Base-by-base conservation (phyloP, 192 early-diverging fungal genomes). In the Chytriomyces confervae region DNA sequence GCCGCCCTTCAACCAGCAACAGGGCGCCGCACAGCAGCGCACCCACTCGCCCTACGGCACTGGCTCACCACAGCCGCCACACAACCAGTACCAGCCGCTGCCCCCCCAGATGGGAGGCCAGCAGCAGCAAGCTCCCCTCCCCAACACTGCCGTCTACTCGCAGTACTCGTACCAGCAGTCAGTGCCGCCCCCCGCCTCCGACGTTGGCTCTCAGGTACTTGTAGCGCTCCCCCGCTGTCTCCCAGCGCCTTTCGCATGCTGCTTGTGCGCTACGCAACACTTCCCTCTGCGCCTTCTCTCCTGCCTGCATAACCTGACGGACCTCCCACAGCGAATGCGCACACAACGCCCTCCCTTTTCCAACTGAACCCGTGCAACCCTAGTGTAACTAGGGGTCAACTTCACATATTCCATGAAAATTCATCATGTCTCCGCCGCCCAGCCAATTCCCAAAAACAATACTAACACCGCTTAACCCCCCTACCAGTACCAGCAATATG, bases 161-260 rank as follows among this genome's bases (percentile, higher is more conserved):
- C 53, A 57, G 53, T 57, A 57, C 53, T 57, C 53, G 16, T 57
- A 57, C 53, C 53, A 57, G 53, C 53, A 57, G 53, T 36, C 36
- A 36, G 36, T 36, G 3, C 36, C 36, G 36, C 36, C 36, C 36
- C 36, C 36, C 0, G 36, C 36, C 36, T 57, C 53, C 1, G 53
- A 57, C 53, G 53, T 57, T 13, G 53, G 53, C 53, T 57, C 53
- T 57, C 53, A 57, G 53, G 53, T 57, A 20, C 53, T 57, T 20
- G 53, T 57, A 2, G 3, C 16, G 1, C 53, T 57, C 53, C 53
- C 53, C 16, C 53, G 36, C 20, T 57, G 53, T 57, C 53, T 20
- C 53, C 53, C 53, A n/a, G 16, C 53, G 13, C 53, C 16, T 57
- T 57, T 57, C 20, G 0, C 24, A n/a, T 4, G 0, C 53, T 20